Base-by-base conservation (phyloP, 192 early-diverging fungal species). In the Coemansia sp. region DNA sequence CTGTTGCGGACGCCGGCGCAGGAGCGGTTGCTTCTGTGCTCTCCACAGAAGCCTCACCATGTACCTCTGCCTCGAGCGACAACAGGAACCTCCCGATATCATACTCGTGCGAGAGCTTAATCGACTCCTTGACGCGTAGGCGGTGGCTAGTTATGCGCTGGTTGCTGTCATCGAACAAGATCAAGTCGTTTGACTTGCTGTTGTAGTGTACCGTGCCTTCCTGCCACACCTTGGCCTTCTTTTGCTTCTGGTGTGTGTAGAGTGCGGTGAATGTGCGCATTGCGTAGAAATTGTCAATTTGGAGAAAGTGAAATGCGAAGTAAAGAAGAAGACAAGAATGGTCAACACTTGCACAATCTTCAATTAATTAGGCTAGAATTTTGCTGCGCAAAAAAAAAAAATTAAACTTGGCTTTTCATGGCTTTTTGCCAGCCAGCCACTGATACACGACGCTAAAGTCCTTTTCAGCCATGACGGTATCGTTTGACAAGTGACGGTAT, bases 361-460 rank as follows among this genome's bases (percentile, higher is more conserved):
- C 4, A 33, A 38, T n/a, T 11, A 33, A 38, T n/a, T 14, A 14
- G 21, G 26, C 16, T 16, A 16, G 13, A 17, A 42, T 23, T 23
- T 2, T 42, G 61, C 28, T 39, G 61, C 33, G 61, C 39, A 26
- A 26, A 26, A 26, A 59, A 26, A 26, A 26, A 26, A 59, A 33
- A n/a, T 33, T 60, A 60, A 60, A 58, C n/a, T 3, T 49, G 47
- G 47, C 43, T 1, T 4, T 30, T 62, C 58, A 62, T 4, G 32
- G 14, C 19, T 14, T 33, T n/a, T 71, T 43, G 39, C 39, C 50
- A 3, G 63, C 38, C 0, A 83, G 63, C 76, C 74, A 76, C 70
- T 89, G 85, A 83, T 89, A 92, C n/a, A 91, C 82, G 58, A 88
- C 87, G 16, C 88, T 86, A 72, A 98, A 98, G 76, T 98, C 96